Percentiles rank a stretch among this genome's conserved stretches.
Evolutionary conservation across 345 rosid genomes (phyloP).

Genomic region (Lenwebbia sp.): DNA sequence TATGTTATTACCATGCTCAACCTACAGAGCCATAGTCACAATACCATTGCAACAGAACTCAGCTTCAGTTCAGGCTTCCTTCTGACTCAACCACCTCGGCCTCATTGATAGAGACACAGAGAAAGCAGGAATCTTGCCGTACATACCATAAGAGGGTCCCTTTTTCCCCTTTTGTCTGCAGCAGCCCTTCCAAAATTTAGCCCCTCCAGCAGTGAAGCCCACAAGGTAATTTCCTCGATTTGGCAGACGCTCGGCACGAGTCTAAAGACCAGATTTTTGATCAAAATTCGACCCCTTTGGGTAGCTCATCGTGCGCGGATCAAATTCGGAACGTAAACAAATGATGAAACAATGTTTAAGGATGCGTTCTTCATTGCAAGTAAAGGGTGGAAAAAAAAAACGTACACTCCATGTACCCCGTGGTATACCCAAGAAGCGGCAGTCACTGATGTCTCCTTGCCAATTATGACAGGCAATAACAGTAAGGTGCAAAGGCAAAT

Average conservation of each 20-base stretch:
- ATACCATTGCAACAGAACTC: neutral
- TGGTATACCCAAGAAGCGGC: neutral
- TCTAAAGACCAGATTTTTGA: neutral
- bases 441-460: neutral
- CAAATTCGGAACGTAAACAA: neutral
- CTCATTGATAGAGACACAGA: neutral
- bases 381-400: neutral
- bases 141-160: neutral
- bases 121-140: neutral
- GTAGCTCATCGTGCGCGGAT: neutral
- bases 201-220: neutral
- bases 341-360: neutral
- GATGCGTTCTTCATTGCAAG: neutral
- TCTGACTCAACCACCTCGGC: neutral
- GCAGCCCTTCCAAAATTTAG: neutral
- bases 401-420: neutral
- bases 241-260: neutral
- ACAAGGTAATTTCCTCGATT: neutral
- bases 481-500: neutral
- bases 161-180: neutral
- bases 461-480: neutral
- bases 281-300: neutral
- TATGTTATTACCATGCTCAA: neutral
- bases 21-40: neutral
- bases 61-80: neutral